These are phyloP conservation scores for Heliocybe sulcata DNA, from an alignment of 1,284 basidiomycete species.

Conservation along the genomic window DNA sequence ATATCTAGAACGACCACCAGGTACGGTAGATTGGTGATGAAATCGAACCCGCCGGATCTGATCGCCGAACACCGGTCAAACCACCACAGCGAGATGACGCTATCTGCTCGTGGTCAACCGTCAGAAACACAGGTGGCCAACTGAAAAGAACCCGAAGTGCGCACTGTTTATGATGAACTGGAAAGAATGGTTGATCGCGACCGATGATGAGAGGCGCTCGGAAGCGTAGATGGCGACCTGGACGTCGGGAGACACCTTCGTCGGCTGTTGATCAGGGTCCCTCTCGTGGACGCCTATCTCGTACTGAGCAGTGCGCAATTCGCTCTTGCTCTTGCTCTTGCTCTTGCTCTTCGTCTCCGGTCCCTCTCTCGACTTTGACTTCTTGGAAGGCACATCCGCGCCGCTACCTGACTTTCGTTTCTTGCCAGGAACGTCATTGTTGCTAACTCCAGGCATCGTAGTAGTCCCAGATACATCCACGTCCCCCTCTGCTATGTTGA, in stretches of 20 bases:
- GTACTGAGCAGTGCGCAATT: not conserved
- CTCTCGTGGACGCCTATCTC: not conserved
- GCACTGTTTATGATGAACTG: no score
- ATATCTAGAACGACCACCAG: slow-evolving; percentile 3
- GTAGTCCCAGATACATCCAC: no score
- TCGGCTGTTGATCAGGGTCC: not conserved
- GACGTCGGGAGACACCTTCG: not conserved
- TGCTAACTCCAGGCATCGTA: not conserved
- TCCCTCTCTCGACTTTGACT: not conserved
- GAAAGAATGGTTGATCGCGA: not conserved
- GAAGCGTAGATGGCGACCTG: no score
- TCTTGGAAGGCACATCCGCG: not conserved
- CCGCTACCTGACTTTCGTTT: not conserved
- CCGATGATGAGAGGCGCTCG: not conserved
- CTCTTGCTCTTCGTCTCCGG: no score
- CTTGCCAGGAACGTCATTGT: not conserved
- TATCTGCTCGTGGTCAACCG: not conserved
- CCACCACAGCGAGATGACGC: slow-evolving; percentile 1
- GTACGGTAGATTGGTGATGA: slow-evolving; percentile 2
- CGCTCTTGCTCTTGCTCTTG: no score
- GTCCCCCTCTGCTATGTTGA: no score
- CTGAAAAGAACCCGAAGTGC: no score
- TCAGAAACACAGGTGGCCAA: no score
- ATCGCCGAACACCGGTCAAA: slow-evolving; percentile 3
- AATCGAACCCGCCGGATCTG: slow-evolving; percentile 3